Percentiles rank a stretch among this genome's conserved stretches.
phyloP scores from a whole-genome alignment of 495 filamentous ascomycete genomes.

The Mytilinidion resinicola region DNA sequence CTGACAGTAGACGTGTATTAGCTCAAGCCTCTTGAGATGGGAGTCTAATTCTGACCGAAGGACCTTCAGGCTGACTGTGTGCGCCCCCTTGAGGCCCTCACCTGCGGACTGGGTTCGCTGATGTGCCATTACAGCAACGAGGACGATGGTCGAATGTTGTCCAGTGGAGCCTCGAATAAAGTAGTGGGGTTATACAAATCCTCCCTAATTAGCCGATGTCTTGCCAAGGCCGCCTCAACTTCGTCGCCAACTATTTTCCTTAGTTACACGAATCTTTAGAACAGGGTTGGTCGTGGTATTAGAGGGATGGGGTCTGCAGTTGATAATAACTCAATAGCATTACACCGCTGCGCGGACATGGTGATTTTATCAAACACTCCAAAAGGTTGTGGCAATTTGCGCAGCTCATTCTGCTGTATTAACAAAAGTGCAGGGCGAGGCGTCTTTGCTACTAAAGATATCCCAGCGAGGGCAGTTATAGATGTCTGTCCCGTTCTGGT shows the following conservation, averaged over 20 bases:
- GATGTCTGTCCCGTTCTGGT: constrained; percentile 50
- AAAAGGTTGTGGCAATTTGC: constrained; percentile 24
- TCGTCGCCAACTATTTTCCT: too few species aligned
- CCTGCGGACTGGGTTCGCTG: constrained; percentile 41
- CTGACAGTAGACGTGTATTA: constrained; percentile 17
- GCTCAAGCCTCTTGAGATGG: background rate
- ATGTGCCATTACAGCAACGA: constrained; percentile 23
- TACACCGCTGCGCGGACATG: constrained; percentile 20
- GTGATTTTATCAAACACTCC: constrained; percentile 26
- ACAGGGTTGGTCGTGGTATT: too few species aligned
- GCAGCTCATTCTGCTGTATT: constrained; percentile 9
- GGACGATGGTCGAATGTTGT: background rate
- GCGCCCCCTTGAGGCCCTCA: constrained; percentile 67
- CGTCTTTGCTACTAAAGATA: constrained; percentile 43
- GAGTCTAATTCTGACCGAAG: constrained; percentile 45
- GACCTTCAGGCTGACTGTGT: constrained; percentile 82
- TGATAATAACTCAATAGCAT: too few species aligned
- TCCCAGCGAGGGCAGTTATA: constrained; percentile 44
- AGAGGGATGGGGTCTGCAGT: too few species aligned
- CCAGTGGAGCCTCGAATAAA: background rate
- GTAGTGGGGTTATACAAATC: background rate
- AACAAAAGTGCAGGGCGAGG: constrained; percentile 41
- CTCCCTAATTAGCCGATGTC: background rate
- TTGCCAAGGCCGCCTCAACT: background rate
- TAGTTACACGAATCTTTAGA: too few species aligned